Base-by-base conservation (phyloP, 108 stramenopile genomes). In the Nitzschia putrida region DNA sequence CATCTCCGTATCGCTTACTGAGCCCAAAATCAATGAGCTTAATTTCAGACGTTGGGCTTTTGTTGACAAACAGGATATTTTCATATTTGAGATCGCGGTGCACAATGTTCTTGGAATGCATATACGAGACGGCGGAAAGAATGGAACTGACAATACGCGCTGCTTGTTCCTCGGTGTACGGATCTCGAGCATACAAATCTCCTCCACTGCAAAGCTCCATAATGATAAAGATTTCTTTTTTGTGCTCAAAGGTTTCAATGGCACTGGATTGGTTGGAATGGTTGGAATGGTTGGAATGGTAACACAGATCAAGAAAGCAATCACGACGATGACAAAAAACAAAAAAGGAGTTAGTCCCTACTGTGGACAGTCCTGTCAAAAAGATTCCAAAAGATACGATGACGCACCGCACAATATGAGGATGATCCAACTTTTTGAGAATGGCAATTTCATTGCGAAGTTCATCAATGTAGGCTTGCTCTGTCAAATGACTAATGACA, bases 21-120 rank as follows among this genome's bases (percentile, higher is more conserved):
- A 96, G 68, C 18, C 97, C 96, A 80, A 96, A 98, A 66, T 98
- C 97, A 64, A 98, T 93, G 49, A 98, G 47, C 47, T 86, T 56
- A 13, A 86, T 54, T 40, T 75, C 77, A 0, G 82, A 65, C 26
- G 82, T 57, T 39, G 77, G 66, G 26, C 60, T 60, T 7, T 76
- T 73, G 20, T 64, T 52, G 41, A 70, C 65, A 18, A 80, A 66
- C 40, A 88, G 80, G 13, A 76, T 69, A 56, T 76, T 76, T 37
- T 76, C 75, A 37, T 34, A 69, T 24, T 76, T 68, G 11, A 76
- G 6, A 61, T 66, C 65, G 6, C 65, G 65, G 69, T 90, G 89
- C 14, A 73, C 53, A 47, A 90, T 80, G 24, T 75, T 68, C 18
- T 63, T 61, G 18, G 61, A 49, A 61, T 90, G 89, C 49, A 87